Conservation (phyloP, 306 rosid genomes). For the Acacia confusa region DNA sequence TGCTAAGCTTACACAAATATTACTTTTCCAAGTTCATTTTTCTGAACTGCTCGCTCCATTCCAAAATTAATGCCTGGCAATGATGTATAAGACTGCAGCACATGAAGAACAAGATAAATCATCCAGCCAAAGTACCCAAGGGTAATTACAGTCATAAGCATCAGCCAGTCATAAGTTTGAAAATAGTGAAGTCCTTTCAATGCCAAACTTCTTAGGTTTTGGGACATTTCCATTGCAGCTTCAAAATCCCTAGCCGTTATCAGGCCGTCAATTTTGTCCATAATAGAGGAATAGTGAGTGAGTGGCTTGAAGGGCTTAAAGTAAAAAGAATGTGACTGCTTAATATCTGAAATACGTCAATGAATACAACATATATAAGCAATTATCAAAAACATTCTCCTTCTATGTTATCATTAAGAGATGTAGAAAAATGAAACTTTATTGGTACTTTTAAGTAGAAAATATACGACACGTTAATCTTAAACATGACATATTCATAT, state of each 20-base stretch:
- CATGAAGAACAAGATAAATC: slow-evolving; percentile 75
- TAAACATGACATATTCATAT: slow-evolving; percentile 8
- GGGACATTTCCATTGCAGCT: slow-evolving; percentile 66
- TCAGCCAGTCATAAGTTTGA: slow-evolving; percentile 93
- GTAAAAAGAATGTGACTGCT: slow-evolving; percentile 62
- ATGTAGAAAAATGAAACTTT: neutral
- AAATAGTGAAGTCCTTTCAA: slow-evolving; percentile 87
- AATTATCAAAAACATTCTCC: slow-evolving; percentile 11
- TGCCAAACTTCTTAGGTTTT: slow-evolving; percentile 75
- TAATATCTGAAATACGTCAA: slow-evolving; percentile 70
- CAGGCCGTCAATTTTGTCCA: slow-evolving; percentile 67
- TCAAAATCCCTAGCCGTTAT: slow-evolving; percentile 63
- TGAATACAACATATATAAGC: slow-evolving; percentile 38
- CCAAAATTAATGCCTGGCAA: slow-evolving; percentile 49
- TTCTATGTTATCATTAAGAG: neutral
- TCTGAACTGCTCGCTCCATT: slow-evolving; percentile 50
- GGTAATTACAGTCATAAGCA: slow-evolving; percentile 83
- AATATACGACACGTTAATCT: slow-evolving; percentile 8
- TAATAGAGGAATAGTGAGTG: slow-evolving; percentile 52
- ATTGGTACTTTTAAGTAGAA: neutral
- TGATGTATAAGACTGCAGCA: slow-evolving; percentile 86
- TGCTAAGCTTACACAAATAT: slow-evolving; percentile 49
- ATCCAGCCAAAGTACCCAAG: slow-evolving; percentile 93
- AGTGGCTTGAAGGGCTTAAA: slow-evolving; percentile 88
- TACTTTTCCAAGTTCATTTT: slow-evolving; percentile 63